Evolutionary conservation across 371 early-diverging fungal species (phyloP), one percentile per base, ranked within the genome.

Genomic region (Thermomucor indicae-seudaticae): DNA sequence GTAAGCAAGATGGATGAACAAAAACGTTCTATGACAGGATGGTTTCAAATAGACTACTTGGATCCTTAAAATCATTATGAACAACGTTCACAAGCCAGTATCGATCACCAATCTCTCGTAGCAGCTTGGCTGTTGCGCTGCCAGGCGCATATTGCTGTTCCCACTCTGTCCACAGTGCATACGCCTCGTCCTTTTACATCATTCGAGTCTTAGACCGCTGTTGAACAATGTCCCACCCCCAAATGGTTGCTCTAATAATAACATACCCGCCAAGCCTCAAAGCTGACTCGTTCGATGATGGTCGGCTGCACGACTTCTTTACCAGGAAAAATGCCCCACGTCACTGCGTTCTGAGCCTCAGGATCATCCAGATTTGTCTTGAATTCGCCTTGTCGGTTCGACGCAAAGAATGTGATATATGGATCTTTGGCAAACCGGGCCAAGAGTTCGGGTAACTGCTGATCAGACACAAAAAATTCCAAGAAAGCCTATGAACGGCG

Each of bases 311-410:
- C 82, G 47, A 97, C 90, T 57, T 95, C 93, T 55, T 91, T 87
- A 28, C 93, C 95, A 4, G 96, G 95, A 65, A 97, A 97, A 20
- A 96, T 95, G 37, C 96, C 97, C 97, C 97, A 97, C 1, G 96
- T 95, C 14, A 97, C 88, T 2, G 93, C 93, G 52, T 91, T 93
- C 45, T 64, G 70, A 37, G 39, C 70, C n/a, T 67, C 75, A 28
- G 45, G 54, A 19, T 74, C 65, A 28, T 57, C 44, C 19, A 68
- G 78, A 58, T 91, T 93, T 22, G 90, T 88, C 45, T 73, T 46
- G 47, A 91, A 79, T 34, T 90, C 85, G 35, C 90, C 91, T 45
- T 84, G 71, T 11, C 75, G 64, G 62, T 92, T 94, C 10, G 89
- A 83, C 11, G 94, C 96, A 64, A 91, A 91, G 64, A 85, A 97